Base-by-base conservation (phyloP, 1,284 basidiomycete genomes). In the Ganoderma meredithae region DNA sequence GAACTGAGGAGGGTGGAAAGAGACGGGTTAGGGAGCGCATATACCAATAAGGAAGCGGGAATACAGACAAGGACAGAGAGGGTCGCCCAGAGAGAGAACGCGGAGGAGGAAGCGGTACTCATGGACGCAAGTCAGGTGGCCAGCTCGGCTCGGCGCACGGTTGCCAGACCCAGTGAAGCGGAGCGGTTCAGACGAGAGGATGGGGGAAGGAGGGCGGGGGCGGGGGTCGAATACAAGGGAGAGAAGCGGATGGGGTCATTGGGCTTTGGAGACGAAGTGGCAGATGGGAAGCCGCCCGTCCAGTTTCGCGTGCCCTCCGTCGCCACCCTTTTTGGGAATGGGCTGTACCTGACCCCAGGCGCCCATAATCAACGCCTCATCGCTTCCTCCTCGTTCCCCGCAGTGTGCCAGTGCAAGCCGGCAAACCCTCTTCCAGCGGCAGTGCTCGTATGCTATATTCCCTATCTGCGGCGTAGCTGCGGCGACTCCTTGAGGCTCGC, bases 1-100 rank as follows among this genome's bases (percentile, higher is more conserved):
- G 75, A 93, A 93, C 92, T 93, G 73, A 15, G 22, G 40, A 52
- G 40, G 49, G 22, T 27, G 6, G 52, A 55, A 55, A 17, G 31
- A n/a, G 12, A 41, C 27, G n/a, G 12, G n/a, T 13, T 33, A 31
- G 15, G 15, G 40, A 13, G 41, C 9, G 15, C 44, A 19, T 22
- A 33, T 56, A 41, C 39, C 53, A 15, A 36, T 59, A 36, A 63
- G 15, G 25, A 9, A 31, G 44, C 22, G 36, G 56, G 17, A 25
- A 36, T 41, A 80, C 89, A 79, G 74, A 92, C 90, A 71, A 88
- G 81, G 71, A 83, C 83, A 4, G 90, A 82, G 65, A 92, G 82
- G 62, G 92, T 84, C 62, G 90, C 84, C 90, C 91, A 92, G 64
- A 91, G 84, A 58, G 92, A 84, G 77, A 86, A 92, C 67, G 89